These are phyloP conservation scores for Cutaneotrichosporon sp. DNA, from an alignment of 1,284 basidiomycete species.

Conservation along the genomic window DNA sequence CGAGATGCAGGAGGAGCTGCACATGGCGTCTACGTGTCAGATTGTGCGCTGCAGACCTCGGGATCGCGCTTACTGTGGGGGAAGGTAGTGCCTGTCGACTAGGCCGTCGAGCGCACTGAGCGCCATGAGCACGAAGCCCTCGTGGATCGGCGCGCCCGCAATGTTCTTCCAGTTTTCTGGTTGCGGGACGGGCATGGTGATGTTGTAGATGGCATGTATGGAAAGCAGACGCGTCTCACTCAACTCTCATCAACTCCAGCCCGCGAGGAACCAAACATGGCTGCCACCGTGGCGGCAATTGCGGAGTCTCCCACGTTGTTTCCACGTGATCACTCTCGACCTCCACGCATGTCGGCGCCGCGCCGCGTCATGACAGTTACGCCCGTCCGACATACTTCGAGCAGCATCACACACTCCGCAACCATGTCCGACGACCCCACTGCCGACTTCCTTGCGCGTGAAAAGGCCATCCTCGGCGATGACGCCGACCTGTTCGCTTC, in stretches of 20 bases:
- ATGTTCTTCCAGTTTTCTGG: conserved; percentile 12
- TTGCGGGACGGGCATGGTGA: neutral
- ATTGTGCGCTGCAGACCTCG: neutral
- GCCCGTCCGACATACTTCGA: neutral
- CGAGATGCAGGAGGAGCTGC: conserved; percentile 38
- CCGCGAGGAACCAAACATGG: conserved; percentile 3
- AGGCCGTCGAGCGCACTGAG: conserved; percentile 19
- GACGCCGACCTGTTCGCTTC: conserved; percentile 52
- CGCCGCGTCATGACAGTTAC: conserved; percentile 11
- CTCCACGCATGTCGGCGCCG: neutral
- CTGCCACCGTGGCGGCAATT: neutral
- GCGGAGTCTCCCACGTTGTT: conserved; percentile 5
- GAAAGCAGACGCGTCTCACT: neutral
- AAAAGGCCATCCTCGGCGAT: conserved; percentile 52
- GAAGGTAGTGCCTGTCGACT: conserved; percentile 13
- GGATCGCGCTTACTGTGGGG: conserved; percentile 4
- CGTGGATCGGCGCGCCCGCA: conserved; percentile 6
- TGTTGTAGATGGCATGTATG: neutral
- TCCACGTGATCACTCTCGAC: neutral
- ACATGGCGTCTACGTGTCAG: conserved; percentile 31
- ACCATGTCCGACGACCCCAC: conserved; percentile 54
- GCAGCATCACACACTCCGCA: neutral
- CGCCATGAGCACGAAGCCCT: conserved; percentile 8
- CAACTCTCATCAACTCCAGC: too few species aligned
- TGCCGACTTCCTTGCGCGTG: conserved; percentile 54